These are phyloP conservation scores for Cryptococcus amylolentus DNA, from an alignment of 1,284 basidiomycete genomes.

Conservation along the genomic window DNA sequence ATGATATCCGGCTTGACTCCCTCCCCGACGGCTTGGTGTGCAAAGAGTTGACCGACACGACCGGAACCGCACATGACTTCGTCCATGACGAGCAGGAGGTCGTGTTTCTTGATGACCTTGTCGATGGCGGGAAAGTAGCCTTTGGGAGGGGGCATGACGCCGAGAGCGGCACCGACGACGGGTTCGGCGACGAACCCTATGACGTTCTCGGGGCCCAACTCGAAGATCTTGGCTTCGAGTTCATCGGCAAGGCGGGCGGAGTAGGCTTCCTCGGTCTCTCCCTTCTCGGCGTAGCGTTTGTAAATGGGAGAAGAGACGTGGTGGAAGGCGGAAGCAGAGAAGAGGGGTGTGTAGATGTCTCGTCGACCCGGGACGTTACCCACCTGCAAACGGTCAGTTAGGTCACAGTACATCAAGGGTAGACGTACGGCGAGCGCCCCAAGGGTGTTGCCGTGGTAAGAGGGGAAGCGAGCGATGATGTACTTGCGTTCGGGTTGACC, in stretches of 20 bases:
- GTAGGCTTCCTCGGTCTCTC: conserved; percentile 73
- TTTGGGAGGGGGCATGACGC: conserved; percentile 47
- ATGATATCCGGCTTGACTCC: conserved; percentile 66
- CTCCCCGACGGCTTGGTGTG: conserved; percentile 56
- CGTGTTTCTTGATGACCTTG: conserved; percentile 76
- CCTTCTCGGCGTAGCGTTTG: conserved; percentile 62
- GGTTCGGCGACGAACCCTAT: conserved; percentile 45
- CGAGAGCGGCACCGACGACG: conserved; percentile 70
- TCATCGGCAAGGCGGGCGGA: conserved; percentile 70
- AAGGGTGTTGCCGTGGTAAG: conserved; percentile 81
- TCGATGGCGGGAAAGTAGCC: conserved; percentile 62
- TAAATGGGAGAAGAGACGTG: conserved; percentile 63
- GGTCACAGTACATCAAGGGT: neutral
- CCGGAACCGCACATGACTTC: conserved; percentile 85
- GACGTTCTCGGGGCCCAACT: conserved; percentile 73
- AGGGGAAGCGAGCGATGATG: conserved; percentile 72
- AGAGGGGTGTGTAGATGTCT: conserved; percentile 60
- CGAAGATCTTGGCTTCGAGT: conserved; percentile 75
- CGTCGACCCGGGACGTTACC: conserved; percentile 24
- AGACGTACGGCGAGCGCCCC: conserved; percentile 40
- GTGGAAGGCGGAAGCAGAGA: conserved; percentile 40
- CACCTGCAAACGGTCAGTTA: conserved; percentile 9
- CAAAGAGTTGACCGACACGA: conserved; percentile 68
- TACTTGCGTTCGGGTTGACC: conserved; percentile 66
- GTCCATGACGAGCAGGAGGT: conserved; percentile 75